phyloP scores from a whole-genome alignment of 2,329 filamentous ascomycete genomes.

The Beauveria caledonica region DNA sequence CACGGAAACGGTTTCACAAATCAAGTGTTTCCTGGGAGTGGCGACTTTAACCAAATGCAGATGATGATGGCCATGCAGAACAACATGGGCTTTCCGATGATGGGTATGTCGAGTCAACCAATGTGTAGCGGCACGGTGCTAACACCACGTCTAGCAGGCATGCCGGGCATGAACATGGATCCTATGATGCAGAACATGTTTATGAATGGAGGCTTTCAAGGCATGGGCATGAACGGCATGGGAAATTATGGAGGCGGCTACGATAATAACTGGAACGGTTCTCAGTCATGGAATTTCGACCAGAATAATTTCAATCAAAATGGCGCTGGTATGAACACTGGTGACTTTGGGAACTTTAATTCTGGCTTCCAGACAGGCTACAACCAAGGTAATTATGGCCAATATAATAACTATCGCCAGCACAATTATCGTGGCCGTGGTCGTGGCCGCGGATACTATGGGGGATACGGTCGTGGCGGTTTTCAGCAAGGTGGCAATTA shows the following conservation, averaged over 20 bases:
- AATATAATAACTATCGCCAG: slow-evolving; percentile 71
- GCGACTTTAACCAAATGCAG: slow-evolving; percentile 70
- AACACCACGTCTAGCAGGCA: slow-evolving; percentile 40
- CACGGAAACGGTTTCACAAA: slow-evolving; percentile 38
- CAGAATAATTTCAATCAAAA: slow-evolving; percentile 88
- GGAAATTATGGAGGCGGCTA: slow-evolving; percentile 61
- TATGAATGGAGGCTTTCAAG: slow-evolving; percentile 72
- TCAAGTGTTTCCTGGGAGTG: slow-evolving; percentile 50
- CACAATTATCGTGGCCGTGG: slow-evolving; percentile 59
- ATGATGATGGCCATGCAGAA: slow-evolving; percentile 73
- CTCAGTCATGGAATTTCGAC: slow-evolving; percentile 75
- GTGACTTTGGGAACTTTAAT: slow-evolving; percentile 75
- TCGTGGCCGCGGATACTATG: slow-evolving; percentile 54
- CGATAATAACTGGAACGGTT: slow-evolving; percentile 74
- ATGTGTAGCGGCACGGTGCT: background rate
- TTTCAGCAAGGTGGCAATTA: slow-evolving; percentile 36
- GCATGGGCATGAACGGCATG: slow-evolving; percentile 73
- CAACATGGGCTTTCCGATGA: slow-evolving; percentile 66
- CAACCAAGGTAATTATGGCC: slow-evolving; percentile 78
- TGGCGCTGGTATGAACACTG: slow-evolving; percentile 71
- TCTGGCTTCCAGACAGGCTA: slow-evolving; percentile 68
- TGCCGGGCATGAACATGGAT: slow-evolving; percentile 82
- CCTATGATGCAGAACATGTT: slow-evolving; percentile 69
- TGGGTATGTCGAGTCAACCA: slow-evolving; percentile 57
- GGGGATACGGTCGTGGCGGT: slow-evolving; percentile 48